Percentiles rank a stretch among this genome's conserved stretches.
phyloP scores from a whole-genome alignment of 2,329 filamentous ascomycete species.

The Colletotrichum liaoningense region DNA sequence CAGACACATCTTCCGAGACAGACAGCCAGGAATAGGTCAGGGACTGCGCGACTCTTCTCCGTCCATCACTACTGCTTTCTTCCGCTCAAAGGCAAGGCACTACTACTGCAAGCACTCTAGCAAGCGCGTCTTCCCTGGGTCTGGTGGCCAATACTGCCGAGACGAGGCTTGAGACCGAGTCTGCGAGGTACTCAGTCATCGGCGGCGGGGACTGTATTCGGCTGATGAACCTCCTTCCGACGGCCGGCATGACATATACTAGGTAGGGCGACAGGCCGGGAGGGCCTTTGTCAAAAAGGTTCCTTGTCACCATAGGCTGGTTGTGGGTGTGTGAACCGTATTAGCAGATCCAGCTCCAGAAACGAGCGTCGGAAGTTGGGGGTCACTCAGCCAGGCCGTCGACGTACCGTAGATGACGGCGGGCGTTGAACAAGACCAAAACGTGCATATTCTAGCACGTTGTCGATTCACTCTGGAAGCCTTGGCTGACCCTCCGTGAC shows the following conservation, averaged over 20 bases:
- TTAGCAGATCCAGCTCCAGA: neutral
- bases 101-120: constrained; percentile 34
- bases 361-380: neutral
- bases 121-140: neutral
- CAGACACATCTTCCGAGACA: neutral
- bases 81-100: neutral
- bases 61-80: constrained; percentile 20
- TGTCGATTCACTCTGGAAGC: constrained; percentile 11
- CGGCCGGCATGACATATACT: neutral
- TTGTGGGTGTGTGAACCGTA: neutral
- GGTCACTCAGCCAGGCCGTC: constrained; percentile 13
- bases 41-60: neutral
- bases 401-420: neutral
- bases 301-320: neutral
- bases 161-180: constrained; percentile 18
- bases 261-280: neutral
- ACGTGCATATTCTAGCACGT: constrained; percentile 17
- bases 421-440: constrained; percentile 1
- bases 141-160: neutral
- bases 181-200: neutral
- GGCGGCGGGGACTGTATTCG: constrained; percentile 6
- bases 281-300: neutral
- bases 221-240: neutral
- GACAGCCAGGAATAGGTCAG: neutral
- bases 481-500: constrained; percentile 16